A percentile compares a stretch with the other conserved stretches of the same genome.
These are phyloP conservation scores for Stephania yunnanensis DNA, from an alignment of 164 flowering plant species.

Conservation along the genomic window DNA sequence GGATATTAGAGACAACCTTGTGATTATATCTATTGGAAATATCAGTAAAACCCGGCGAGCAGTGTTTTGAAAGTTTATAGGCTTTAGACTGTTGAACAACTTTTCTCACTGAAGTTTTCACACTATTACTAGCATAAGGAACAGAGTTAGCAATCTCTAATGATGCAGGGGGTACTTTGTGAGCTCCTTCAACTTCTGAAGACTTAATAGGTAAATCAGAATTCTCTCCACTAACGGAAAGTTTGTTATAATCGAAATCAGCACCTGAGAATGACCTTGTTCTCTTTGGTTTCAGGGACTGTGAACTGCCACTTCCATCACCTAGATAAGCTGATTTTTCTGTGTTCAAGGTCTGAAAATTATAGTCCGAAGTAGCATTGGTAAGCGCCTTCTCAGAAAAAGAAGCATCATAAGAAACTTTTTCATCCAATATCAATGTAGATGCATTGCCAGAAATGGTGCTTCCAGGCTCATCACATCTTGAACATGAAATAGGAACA, in stretches of 20 bases:
- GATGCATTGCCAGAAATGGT: slow-evolving; percentile 16
- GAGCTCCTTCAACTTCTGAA: slow-evolving; percentile 20
- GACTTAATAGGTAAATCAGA: slow-evolving; percentile 20
- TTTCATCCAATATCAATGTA: slow-evolving; percentile 9
- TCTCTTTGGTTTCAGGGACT: slow-evolving; percentile 19
- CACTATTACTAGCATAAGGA: slow-evolving; percentile 33
- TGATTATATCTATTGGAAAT: slow-evolving; percentile 31
- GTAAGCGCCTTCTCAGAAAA: slow-evolving; percentile 12
- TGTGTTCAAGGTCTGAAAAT: slow-evolving; percentile 13
- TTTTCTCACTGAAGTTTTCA: slow-evolving; percentile 53
- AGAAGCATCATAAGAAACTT: slow-evolving; percentile 16
- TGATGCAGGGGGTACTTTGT: slow-evolving; percentile 10
- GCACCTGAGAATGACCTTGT: slow-evolving; percentile 17
- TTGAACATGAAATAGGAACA: slow-evolving; percentile 16
- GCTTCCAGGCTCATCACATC: slow-evolving; percentile 13
- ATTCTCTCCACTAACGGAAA: slow-evolving; percentile 16
- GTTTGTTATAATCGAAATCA: slow-evolving; percentile 20
- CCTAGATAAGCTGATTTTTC: slow-evolving; percentile 16
- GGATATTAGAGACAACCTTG: slow-evolving; percentile 36
- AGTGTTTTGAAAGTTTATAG: slow-evolving; percentile 38
- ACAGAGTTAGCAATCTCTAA: slow-evolving; percentile 21
- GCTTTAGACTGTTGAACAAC: slow-evolving; percentile 57
- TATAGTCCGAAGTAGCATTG: slow-evolving; percentile 10
- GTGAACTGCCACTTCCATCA: slow-evolving; percentile 14
- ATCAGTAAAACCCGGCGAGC: slow-evolving; percentile 26